Percentiles rank a stretch among this genome's conserved stretches.
phyloP scores from a whole-genome alignment of 768 basidiomycete species.

The Lanmaoa rubissima region DNA sequence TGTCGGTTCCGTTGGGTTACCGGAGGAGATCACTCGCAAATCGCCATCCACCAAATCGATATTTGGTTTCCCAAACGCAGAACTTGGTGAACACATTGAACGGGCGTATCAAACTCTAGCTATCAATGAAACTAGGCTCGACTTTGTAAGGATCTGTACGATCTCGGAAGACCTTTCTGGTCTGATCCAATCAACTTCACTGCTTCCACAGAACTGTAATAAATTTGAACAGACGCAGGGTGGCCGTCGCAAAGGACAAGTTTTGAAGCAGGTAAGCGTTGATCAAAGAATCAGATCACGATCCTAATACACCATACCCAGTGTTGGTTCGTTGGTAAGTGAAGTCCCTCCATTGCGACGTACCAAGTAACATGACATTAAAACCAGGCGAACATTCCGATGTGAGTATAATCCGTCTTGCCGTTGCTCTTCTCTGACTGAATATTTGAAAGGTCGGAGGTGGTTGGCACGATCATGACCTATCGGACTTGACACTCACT shows the following conservation, averaged over 20 bases:
- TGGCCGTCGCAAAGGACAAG: constrained; percentile 53
- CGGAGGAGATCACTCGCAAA: constrained; percentile 55
- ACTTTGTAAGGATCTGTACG: constrained; percentile 52
- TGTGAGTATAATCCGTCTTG: constrained; percentile 1
- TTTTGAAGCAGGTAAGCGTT: constrained; percentile 55
- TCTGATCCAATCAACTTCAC: not conserved
- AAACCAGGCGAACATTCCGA: constrained; percentile 31
- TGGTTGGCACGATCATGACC: constrained; percentile 64
- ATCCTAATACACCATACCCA: constrained; percentile 24
- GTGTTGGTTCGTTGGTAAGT: constrained; percentile 72
- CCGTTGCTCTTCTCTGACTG: not conserved
- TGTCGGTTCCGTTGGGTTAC: constrained; percentile 70
- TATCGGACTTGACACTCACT: constrained; percentile 59
- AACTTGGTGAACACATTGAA: constrained; percentile 62
- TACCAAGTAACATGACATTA: constrained; percentile 7
- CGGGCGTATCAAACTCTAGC: constrained; percentile 70
- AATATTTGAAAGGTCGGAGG: constrained; percentile 55
- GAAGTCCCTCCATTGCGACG: not conserved
- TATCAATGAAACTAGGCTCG: constrained; percentile 60
- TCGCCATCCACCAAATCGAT: constrained; percentile 45
- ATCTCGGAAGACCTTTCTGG: not conserved
- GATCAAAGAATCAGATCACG: not conserved
- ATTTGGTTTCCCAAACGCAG: constrained; percentile 63
- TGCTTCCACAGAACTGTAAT: constrained; percentile 46
- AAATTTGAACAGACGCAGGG: constrained; percentile 59